Percentiles rank a stretch among this genome's conserved stretches.
These are phyloP conservation scores for Populus hybrid DNA, from an alignment of 441 rosid species.

Conservation along the genomic window DNA sequence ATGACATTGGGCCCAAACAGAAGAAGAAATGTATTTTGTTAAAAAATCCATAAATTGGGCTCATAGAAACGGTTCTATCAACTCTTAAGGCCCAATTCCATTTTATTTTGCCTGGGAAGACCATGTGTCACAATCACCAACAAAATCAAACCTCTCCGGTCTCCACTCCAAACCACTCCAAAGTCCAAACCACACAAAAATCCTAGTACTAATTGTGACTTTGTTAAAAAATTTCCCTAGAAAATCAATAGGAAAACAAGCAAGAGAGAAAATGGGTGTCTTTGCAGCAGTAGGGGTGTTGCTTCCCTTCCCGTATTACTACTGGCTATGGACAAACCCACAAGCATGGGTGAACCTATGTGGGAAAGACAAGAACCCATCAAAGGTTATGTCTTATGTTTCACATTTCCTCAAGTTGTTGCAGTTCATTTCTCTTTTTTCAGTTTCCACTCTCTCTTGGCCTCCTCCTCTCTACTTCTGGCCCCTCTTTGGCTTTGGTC, in stretches of 20 bases:
- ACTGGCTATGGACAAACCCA: constrained; percentile 75
- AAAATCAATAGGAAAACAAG: neutral
- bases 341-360: constrained; percentile 81
- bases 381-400: constrained; percentile 66
- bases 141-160: neutral
- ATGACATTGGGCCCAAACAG: neutral
- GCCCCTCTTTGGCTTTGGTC: constrained; percentile 80
- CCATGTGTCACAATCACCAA: neutral
- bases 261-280: constrained; percentile 45
- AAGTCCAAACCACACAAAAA: neutral
- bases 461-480: constrained; percentile 88
- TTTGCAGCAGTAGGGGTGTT: constrained; percentile 60
- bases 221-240: neutral
- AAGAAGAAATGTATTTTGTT: neutral
- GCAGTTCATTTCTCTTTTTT: constrained; percentile 65
- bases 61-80: neutral
- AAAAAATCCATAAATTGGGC: neutral
- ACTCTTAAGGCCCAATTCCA: neutral
- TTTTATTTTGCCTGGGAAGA: neutral
- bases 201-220: neutral
- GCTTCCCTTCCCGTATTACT: constrained; percentile 77
- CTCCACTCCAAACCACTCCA: neutral
- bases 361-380: constrained; percentile 66
- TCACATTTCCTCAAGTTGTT: constrained; percentile 71
- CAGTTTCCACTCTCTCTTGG: constrained; percentile 74